Conservation (phyloP, 75 land plant genomes). For the Cryptomeria japonica region DNA sequence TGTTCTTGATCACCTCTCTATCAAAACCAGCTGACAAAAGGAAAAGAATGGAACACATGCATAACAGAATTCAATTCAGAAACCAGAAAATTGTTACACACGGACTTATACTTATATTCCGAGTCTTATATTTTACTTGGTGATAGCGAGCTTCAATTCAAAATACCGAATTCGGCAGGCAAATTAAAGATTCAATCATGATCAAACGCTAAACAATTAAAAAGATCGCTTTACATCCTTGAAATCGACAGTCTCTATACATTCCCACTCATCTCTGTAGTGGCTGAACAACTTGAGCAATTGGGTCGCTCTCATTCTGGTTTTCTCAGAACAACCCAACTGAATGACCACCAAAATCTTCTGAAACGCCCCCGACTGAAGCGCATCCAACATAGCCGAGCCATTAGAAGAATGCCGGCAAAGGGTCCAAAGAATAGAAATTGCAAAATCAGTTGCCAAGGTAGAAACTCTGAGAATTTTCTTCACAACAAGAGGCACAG, state of each 20-base stretch:
- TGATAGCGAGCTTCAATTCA: no score
- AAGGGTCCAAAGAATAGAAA: slow-evolving; percentile 60
- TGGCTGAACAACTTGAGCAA: slow-evolving; percentile 60
- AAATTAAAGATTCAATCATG: no score
- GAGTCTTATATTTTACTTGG: no score
- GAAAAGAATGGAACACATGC: no score
- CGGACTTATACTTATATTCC: no score
- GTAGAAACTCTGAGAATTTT: slow-evolving; percentile 73
- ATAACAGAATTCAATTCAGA: no score
- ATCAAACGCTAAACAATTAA: neutral
- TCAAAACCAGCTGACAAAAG: no score
- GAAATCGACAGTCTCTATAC: slow-evolving; percentile 43
- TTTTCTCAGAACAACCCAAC: slow-evolving; percentile 54
- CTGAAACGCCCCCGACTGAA: slow-evolving; percentile 71
- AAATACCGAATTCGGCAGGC: no score
- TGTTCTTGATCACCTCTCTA: no score
- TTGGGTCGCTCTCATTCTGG: slow-evolving; percentile 59
- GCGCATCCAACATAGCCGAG: slow-evolving; percentile 41
- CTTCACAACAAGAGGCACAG: slow-evolving; percentile 69
- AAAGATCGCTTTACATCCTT: slow-evolving; percentile 39
- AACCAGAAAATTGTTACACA: no score
- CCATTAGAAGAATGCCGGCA: slow-evolving; percentile 17
- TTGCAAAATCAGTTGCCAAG: slow-evolving; percentile 64
- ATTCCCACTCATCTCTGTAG: slow-evolving; percentile 35
- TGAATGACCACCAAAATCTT: slow-evolving; percentile 75